These are phyloP conservation scores for Amauroascus verrucosus DNA, from an alignment of 2,329 filamentous ascomycete genomes.

Conservation along the genomic window DNA sequence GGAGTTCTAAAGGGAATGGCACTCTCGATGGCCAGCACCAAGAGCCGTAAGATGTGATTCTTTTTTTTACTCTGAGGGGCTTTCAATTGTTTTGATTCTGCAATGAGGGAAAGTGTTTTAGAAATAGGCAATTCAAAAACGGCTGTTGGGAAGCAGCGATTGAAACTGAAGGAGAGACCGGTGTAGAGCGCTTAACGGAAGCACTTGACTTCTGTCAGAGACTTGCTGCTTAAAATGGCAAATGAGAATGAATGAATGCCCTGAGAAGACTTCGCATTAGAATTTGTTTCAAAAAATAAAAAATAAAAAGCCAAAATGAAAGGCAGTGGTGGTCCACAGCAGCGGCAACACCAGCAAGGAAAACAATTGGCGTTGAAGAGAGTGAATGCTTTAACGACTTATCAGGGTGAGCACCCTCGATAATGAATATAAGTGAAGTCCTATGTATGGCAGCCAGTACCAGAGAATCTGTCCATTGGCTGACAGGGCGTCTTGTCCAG, in stretches of 20 bases:
- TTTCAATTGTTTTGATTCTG: neutral
- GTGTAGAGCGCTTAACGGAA: neutral
- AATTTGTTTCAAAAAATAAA: neutral
- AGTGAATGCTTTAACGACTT: too few species aligned
- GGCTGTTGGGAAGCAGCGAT: neutral
- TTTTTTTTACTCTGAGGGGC: neutral
- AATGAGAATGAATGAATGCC: neutral
- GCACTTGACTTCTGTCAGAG: neutral
- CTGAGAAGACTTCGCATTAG: neutral
- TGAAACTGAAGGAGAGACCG: neutral
- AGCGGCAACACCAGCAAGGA: neutral
- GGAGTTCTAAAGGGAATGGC: neutral
- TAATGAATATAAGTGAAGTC: neutral
- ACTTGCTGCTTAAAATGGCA: neutral
- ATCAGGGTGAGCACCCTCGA: too few species aligned
- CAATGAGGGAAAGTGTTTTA: neutral
- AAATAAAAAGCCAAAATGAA: neutral
- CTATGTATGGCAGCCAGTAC: neutral
- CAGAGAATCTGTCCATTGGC: slow-evolving; percentile 1
- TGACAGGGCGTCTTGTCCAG: neutral
- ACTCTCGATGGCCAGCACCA: slow-evolving; percentile 1
- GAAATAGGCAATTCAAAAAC: neutral
- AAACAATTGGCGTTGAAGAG: neutral
- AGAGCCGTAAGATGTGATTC: neutral
- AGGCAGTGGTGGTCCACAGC: neutral